Percentiles rank a stretch among this genome's conserved stretches.
Evolutionary conservation across 139 green algal genomes (phyloP).

Genomic region (Chlamydomonas schloesseri): DNA sequence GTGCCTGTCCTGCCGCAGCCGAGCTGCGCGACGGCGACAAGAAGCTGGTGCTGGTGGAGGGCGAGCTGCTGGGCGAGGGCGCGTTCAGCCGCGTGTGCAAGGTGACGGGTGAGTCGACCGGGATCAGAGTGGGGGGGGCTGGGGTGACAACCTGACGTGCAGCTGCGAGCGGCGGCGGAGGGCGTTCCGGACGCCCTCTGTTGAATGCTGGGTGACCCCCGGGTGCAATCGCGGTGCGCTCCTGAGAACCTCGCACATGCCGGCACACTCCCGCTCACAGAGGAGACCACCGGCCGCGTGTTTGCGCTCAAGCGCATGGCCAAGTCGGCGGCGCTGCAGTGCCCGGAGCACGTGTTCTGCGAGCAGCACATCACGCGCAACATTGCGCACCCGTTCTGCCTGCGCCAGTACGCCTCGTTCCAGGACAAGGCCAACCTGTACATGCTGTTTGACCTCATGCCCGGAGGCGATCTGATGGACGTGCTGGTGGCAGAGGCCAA

Average conservation of each 20-base stretch:
- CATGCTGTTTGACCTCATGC: constrained; percentile 95
- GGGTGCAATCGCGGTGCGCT: no score
- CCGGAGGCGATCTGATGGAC: constrained; percentile 97
- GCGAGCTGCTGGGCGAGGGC: constrained; percentile 85
- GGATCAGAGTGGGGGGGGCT: no score
- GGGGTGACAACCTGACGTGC: no score
- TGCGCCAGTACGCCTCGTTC: constrained; percentile 95
- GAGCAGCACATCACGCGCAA: constrained; percentile 96
- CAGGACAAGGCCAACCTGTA: constrained; percentile 93
- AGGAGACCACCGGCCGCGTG: constrained; percentile 72
- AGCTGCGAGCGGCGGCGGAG: no score
- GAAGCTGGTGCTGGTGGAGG: constrained; percentile 79
- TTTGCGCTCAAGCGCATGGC: constrained; percentile 96
- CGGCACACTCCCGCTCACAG: constrained; percentile 40
- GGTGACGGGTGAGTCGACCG: constrained; percentile 47
- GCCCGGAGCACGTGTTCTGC: constrained; percentile 95
- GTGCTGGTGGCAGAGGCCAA: constrained; percentile 91
- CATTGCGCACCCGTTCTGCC: constrained; percentile 94
- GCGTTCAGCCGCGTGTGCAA: constrained; percentile 88
- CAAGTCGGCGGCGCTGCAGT: constrained; percentile 92
- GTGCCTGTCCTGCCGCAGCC: neutral
- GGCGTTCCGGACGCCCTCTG: no score
- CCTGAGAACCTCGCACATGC: no score
- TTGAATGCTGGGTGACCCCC: no score
- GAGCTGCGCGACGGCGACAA: constrained; percentile 6